Conservation (phyloP, 306 rosid genomes). For the Begonia fuchsioides region DNA sequence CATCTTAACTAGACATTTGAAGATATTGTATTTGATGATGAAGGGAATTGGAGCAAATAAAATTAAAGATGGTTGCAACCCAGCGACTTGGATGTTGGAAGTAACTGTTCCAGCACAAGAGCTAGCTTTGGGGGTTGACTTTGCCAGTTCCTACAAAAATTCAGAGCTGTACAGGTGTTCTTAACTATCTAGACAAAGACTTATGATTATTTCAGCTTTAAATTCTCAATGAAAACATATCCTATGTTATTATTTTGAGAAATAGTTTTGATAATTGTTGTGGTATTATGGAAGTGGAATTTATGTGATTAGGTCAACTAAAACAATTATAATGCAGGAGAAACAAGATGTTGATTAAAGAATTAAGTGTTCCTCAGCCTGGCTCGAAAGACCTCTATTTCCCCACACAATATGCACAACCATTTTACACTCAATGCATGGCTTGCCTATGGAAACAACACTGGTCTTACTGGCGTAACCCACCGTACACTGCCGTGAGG, state of each 20-base stretch:
- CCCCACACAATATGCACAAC: conserved; percentile 27
- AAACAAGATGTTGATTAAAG: conserved; percentile 36
- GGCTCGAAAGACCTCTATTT: conserved; percentile 42
- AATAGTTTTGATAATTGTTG: no score
- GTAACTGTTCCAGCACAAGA: conserved; percentile 30
- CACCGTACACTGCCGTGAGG: conserved; percentile 42
- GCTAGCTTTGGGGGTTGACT: conserved; percentile 24
- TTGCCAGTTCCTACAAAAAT: conserved; percentile 16
- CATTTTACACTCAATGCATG: conserved; percentile 32
- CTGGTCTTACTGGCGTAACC: conserved; percentile 62
- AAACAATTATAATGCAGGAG: conserved; percentile 36
- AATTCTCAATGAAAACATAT: neutral
- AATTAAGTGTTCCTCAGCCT: conserved; percentile 36
- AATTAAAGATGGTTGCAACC: conserved; percentile 26
- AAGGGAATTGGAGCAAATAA: conserved; percentile 25
- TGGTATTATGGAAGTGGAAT: no score
- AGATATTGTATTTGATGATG: neutral
- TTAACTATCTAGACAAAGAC: neutral
- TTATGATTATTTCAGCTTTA: neutral
- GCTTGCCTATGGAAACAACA: conserved; percentile 67
- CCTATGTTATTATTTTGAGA: no score
- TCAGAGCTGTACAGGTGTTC: conserved; percentile 29
- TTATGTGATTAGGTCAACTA: no score
- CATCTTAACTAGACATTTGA: neutral
- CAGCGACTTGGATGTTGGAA: conserved; percentile 50